Evolutionary conservation across 2,329 filamentous ascomycete genomes (phyloP).

Genomic region (Orbilia quercus): DNA sequence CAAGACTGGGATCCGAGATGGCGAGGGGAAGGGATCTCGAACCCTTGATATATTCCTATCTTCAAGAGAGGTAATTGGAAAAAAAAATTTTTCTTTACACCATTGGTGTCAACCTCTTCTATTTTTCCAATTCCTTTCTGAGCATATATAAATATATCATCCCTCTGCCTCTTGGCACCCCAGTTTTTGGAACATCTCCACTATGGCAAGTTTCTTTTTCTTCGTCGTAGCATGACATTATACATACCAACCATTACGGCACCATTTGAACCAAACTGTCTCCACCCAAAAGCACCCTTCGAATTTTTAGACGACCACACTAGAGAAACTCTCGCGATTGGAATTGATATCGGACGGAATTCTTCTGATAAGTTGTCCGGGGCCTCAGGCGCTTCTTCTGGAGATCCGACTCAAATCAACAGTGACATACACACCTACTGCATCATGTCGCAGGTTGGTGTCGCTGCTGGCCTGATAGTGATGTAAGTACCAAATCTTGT

Average conservation of each 20-base stretch:
- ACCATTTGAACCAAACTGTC: constrained; percentile 52
- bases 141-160: constrained; percentile 41
- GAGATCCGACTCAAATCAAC: constrained; percentile 34
- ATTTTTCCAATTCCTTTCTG: constrained; percentile 9
- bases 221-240: constrained; percentile 53
- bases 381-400: background rate
- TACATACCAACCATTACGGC: constrained; percentile 53
- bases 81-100: constrained; percentile 4
- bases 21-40: too few species aligned
- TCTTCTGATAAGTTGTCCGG: constrained; percentile 12
- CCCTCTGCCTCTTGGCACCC: constrained; percentile 44
- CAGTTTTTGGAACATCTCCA: constrained; percentile 15
- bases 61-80: constrained; percentile 46
- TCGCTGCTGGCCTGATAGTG: constrained; percentile 54
- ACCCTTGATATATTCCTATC: constrained; percentile 48
- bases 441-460: constrained; percentile 56
- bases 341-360: constrained; percentile 53
- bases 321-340: constrained; percentile 41
- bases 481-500: constrained; percentile 36
- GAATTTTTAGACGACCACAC: constrained; percentile 53
- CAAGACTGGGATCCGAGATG: constrained; percentile 13
- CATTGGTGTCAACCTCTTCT: constrained; percentile 8
- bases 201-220: constrained; percentile 24
- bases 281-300: constrained; percentile 45
- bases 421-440: constrained; percentile 54